These are phyloP conservation scores for Crucibulum laeve DNA, from an alignment of 768 basidiomycete genomes.

Conservation along the genomic window DNA sequence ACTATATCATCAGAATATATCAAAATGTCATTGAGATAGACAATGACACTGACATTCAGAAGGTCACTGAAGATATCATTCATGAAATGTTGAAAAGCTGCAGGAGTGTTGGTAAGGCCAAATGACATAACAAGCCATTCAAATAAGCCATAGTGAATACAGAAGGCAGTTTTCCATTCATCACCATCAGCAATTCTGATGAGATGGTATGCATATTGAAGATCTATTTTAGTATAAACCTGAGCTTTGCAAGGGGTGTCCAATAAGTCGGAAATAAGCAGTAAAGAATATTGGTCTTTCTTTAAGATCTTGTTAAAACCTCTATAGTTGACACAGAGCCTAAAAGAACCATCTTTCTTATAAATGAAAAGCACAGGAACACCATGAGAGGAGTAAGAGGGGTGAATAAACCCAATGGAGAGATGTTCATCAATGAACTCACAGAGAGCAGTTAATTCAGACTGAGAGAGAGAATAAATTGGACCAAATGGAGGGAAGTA, in stretches of 20 bases:
- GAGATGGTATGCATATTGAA: conserved; percentile 28
- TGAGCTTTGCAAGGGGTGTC: conserved; percentile 19
- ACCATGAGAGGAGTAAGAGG: conserved; percentile 6
- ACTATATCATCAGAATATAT: conserved; percentile 29
- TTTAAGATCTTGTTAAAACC: too few relatives aligned
- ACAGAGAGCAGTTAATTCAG: too few relatives aligned
- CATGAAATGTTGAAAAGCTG: too few relatives aligned
- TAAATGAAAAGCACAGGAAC: too few relatives aligned
- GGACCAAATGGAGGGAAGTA: not conserved
- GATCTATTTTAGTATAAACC: conserved; percentile 28
- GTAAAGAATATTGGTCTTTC: conserved; percentile 23
- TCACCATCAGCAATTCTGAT: conserved; percentile 30
- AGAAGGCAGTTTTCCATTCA: conserved; percentile 38
- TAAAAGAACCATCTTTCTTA: too few relatives aligned
- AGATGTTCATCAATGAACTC: too few relatives aligned
- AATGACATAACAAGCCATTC: too few relatives aligned
- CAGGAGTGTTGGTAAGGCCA: too few relatives aligned
- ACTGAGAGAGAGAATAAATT: too few relatives aligned
- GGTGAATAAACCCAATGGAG: too few relatives aligned
- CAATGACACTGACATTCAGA: conserved; percentile 31
- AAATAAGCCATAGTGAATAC: conserved; percentile 28
- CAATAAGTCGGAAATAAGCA: conserved; percentile 23
- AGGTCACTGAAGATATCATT: too few relatives aligned
- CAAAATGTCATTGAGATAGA: conserved; percentile 35
- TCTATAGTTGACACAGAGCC: too few relatives aligned